Base-by-base conservation (phyloP, 306 rosid species). In the Fragaria iinumae region DNA sequence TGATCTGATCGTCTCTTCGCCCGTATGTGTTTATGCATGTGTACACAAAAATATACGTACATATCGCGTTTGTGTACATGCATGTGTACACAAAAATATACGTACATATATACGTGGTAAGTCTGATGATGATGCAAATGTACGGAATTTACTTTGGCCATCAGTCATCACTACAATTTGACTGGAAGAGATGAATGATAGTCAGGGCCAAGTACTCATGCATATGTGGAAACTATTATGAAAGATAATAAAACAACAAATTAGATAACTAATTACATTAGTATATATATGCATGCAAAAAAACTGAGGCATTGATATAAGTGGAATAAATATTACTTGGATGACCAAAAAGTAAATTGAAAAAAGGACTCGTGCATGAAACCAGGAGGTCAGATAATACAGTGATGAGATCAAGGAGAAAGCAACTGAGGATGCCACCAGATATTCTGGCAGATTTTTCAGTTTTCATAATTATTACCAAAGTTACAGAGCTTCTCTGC, bases 391-490 rank as follows among this genome's bases (percentile, higher is more conserved):
- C 52, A 21, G 76, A 72, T 21, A 72, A 55, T 36, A 36, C 75
- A 84, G 53, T 72, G 80, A 82, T 72, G 80, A 81, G 83, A 78
- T 66, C 69, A 69, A 68, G 79, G 79, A 69, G 84, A 86, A 86
- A 83, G 91, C 85, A 81, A 32, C 74, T 67, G 18, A 84, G 83
- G 50, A 29, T 67, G 77, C 62, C 74, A 84, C 67, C 93, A 76
- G 87, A 85, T 78, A 62, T 83, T 41, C 79, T 84, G 74, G 81
- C 90, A 91, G 92, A 89, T 76, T 84, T 83, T 86, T 83, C 90
- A 88, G 89, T 83, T 87, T 80, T 85, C 87, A 81, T 80, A 81
- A 91, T 91, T 80, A 93, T 85, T 87, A 88, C 69, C 75, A 80
- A 88, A 79, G 72, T 66, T 81, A 38, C 75, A 80, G 79, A 84